phyloP scores from a whole-genome alignment of 2,329 filamentous ascomycete genomes.

The Alternaria arborescens region DNA sequence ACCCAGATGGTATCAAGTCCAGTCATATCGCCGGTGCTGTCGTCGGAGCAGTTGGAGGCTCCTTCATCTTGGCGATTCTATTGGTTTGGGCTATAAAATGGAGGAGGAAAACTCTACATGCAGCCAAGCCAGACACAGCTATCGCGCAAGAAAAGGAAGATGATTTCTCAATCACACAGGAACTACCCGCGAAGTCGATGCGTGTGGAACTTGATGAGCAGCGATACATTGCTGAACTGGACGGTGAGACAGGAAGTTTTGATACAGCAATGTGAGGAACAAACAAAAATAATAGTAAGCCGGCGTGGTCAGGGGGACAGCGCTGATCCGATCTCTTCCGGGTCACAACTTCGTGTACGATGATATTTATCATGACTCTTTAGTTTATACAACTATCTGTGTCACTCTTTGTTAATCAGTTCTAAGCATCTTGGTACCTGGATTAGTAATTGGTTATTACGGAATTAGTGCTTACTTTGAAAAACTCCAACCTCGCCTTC shows the following conservation, averaged over 20 bases:
- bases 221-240: not conserved
- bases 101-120: not conserved
- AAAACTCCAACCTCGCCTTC: no score
- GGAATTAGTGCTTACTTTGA: no score
- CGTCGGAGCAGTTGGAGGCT: not conserved
- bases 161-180: not conserved
- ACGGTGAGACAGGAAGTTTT: not conserved
- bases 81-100: not conserved
- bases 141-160: not conserved
- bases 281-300: no score
- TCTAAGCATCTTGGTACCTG: no score
- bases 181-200: not conserved
- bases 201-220: not conserved
- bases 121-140: not conserved
- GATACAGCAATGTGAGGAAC: no score
- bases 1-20: not conserved
- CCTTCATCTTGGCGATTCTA: not conserved
- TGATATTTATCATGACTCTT: accelerated
- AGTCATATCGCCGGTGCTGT: not conserved
- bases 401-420: no score
- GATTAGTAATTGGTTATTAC: no score
- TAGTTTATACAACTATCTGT: no score
- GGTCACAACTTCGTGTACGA: no score
- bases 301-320: no score
- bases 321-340: no score